A percentile compares a stretch with the other conserved stretches of the same genome.
Conservation (phyloP, 2,329 filamentous ascomycete genomes). For the Calonectria pteridis region DNA sequence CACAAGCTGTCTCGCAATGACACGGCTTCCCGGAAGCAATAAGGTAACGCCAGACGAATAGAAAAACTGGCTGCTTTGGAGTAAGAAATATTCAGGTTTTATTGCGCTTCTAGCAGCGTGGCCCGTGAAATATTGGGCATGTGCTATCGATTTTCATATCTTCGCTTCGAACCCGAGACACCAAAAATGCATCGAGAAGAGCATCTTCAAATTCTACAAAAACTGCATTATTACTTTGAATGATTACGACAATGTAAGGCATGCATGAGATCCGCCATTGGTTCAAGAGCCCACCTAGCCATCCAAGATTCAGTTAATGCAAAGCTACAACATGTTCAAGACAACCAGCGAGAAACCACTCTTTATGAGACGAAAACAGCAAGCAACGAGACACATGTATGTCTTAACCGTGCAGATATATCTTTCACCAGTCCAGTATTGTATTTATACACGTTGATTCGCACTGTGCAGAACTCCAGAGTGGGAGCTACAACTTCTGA, state of each 20-base stretch:
- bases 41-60: too few relatives aligned
- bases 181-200: background rate
- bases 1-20: too few relatives aligned
- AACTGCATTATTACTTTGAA: background rate
- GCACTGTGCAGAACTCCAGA: conserved; percentile 34
- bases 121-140: background rate
- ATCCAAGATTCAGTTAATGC: background rate
- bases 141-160: background rate
- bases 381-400: background rate
- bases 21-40: too few relatives aligned
- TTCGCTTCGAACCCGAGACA: background rate
- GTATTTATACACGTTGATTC: conserved; percentile 44
- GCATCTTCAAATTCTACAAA: background rate
- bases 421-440: conserved; percentile 11
- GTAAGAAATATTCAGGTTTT: too few relatives aligned
- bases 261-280: background rate
- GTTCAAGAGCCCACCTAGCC: background rate
- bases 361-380: background rate
- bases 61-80: too few relatives aligned
- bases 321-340: background rate
- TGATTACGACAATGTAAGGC: background rate
- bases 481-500: conserved; percentile 24
- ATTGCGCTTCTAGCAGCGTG: too few relatives aligned
- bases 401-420: background rate
- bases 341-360: background rate